Conservation (phyloP, 2,329 filamentous ascomycete species). For the Sphaerulina populicola region DNA sequence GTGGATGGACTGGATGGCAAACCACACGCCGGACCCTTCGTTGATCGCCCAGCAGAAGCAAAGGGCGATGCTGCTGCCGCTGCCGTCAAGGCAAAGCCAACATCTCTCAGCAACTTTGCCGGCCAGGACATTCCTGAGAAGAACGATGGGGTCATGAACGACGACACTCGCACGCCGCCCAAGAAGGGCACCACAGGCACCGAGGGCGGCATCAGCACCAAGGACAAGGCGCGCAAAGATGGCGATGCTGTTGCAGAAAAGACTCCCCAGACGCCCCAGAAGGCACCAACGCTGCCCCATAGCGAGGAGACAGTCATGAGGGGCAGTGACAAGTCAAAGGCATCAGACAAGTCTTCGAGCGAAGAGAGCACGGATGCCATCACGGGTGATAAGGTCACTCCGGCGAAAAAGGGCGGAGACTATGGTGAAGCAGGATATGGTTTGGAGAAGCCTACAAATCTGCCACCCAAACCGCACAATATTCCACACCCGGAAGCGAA, state of each 20-base stretch:
- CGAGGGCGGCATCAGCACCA: slow-evolving; percentile 81
- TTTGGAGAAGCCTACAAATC: slow-evolving; percentile 47
- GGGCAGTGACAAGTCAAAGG: slow-evolving; percentile 17
- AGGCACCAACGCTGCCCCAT: slow-evolving; percentile 71
- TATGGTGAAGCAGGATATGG: slow-evolving; percentile 25
- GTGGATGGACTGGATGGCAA: slow-evolving; percentile 91
- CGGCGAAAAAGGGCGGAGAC: slow-evolving; percentile 28
- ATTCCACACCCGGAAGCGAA: slow-evolving; percentile 59
- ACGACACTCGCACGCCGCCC: slow-evolving; percentile 64
- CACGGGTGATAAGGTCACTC: slow-evolving; percentile 15
- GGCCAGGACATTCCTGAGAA: slow-evolving; percentile 43
- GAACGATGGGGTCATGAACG: slow-evolving; percentile 84
- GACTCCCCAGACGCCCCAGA: slow-evolving; percentile 71
- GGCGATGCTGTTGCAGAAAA: slow-evolving; percentile 57
- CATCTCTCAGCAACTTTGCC: slow-evolving; percentile 29
- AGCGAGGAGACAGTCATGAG: slow-evolving; percentile 65
- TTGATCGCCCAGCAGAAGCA: slow-evolving; percentile 44
- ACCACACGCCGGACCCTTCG: slow-evolving; percentile 77
- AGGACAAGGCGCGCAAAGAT: slow-evolving; percentile 64
- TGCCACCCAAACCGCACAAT: slow-evolving; percentile 70
- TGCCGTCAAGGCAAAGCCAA: slow-evolving; percentile 29
- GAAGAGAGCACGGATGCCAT: slow-evolving; percentile 32
- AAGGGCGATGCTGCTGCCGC: slow-evolving; percentile 28
- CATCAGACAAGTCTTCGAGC: slow-evolving; percentile 26
- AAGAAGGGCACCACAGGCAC: slow-evolving; percentile 83